Evolutionary conservation across 768 basidiomycete species (phyloP), one percentile per base, ranked within the genome.

Genomic region (Epithele typhae): DNA sequence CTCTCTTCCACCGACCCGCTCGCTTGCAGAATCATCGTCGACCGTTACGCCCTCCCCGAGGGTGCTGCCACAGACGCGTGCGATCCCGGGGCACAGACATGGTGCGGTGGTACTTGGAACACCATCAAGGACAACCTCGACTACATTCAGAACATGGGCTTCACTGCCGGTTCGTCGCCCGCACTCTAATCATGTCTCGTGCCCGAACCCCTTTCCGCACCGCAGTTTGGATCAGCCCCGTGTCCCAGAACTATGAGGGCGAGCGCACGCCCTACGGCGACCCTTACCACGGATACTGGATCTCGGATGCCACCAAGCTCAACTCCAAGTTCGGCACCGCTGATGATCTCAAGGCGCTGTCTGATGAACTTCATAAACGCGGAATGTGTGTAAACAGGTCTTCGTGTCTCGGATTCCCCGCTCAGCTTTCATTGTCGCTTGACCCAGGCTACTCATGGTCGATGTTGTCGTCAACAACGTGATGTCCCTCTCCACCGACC

Each of bases 41-140:
- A 91, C 63, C 82, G 89, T 34, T 92, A 78, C 60, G 86, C 88
- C 15, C 73, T 87, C 10, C 78, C 82, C 8, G 58, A 68, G 0
- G 76, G 76, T n/a, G 68, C 78, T 1, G 68, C 75, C 59, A 63
- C 66, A 25, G 74, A 66, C 48, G 59, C 70, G 40, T 90, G 87
- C 60, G 71, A 84, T 56, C 74, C 79, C 4, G 69, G 63, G 22
- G 60, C 71, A 18, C 84, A 80, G 59, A 84, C 82, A 1, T 89
- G 79, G 73, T 92, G 89, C 51, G 90, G 90, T n/a, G 88, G 90
- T 5, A 88, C 82, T n/a, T 92, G 87, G 86, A 80, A 77, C 43
- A 72, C 79, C 8, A 77, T 92, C 53, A 77, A 71, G 47, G 70
- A 79, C 52, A 84, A 89, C 60, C 72, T 92, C n/a, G 88, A 92